Conservation (phyloP, 805 yeast species). For the Saccharomyces eubayanus region DNA sequence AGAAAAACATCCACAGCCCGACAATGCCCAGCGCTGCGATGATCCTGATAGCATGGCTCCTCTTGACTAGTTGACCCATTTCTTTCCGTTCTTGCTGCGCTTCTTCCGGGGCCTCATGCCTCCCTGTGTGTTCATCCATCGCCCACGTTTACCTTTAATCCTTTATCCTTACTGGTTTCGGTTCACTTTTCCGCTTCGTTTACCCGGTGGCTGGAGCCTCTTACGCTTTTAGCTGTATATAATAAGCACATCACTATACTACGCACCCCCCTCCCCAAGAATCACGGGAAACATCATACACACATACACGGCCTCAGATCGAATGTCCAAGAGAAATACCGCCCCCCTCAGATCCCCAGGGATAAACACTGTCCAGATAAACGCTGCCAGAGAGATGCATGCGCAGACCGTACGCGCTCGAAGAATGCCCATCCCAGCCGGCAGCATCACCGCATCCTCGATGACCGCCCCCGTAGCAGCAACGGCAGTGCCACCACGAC, state of each 20-base stretch:
- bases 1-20: constrained; percentile 20
- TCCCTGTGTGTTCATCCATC: background rate
- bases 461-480: background rate
- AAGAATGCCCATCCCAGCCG: constrained; percentile 12
- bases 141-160: background rate
- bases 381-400: constrained; percentile 58
- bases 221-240: background rate
- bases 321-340: background rate
- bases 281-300: background rate
- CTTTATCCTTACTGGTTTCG: background rate
- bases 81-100: background rate
- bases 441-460: constrained; percentile 1
- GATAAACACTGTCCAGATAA: constrained; percentile 47
- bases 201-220: background rate
- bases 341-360: constrained; percentile 22
- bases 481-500: constrained; percentile 8
- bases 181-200: background rate
- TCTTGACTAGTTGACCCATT: background rate
- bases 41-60: background rate
- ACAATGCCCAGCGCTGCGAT: background rate
- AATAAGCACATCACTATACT: background rate
- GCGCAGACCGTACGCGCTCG: constrained; percentile 32
- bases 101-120: background rate
- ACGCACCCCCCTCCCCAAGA: background rate
- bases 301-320: background rate